These are phyloP conservation scores for Claviceps pazoutovae DNA, from an alignment of 2,329 filamentous ascomycete species.

Conservation along the genomic window DNA sequence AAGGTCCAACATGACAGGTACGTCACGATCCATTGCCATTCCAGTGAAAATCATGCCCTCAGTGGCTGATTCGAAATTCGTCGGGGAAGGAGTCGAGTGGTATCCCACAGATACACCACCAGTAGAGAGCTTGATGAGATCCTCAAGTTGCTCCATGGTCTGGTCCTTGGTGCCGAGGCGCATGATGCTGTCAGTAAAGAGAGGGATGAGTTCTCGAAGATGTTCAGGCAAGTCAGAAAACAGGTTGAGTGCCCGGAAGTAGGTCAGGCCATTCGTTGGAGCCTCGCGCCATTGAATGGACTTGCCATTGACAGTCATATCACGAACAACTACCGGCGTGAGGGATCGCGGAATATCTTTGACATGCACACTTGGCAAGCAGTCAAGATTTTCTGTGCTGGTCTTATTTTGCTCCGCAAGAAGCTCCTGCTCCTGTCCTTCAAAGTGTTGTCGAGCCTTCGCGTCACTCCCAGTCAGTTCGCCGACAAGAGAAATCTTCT, in stretches of 20 bases:
- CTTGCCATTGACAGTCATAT: constrained; percentile 50
- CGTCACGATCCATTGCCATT: constrained; percentile 78
- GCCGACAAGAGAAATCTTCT: constrained; percentile 59
- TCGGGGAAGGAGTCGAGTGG: constrained; percentile 66
- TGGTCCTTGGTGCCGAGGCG: constrained; percentile 77
- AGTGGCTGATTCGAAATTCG: constrained; percentile 52
- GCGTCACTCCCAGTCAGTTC: constrained; percentile 55
- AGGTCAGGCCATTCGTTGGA: constrained; percentile 88
- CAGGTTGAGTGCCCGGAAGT: constrained; percentile 79
- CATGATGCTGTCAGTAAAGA: constrained; percentile 90
- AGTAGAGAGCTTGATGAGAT: constrained; percentile 90
- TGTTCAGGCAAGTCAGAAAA: constrained; percentile 72
- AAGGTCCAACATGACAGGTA: constrained; percentile 82
- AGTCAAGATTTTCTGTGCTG: constrained; percentile 71
- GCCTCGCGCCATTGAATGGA: constrained; percentile 83
- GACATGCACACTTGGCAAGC: constrained; percentile 75
- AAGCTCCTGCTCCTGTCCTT: constrained; percentile 65
- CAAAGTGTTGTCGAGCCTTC: constrained; percentile 57
- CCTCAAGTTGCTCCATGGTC: constrained; percentile 89
- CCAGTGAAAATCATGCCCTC: constrained; percentile 79
- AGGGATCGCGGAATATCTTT: constrained; percentile 74
- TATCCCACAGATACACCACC: constrained; percentile 79
- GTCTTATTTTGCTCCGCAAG: constrained; percentile 73
- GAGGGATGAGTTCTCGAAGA: constrained; percentile 66
- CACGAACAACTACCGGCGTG: constrained; percentile 44